These are phyloP conservation scores for Cordyceps militaris DNA, from an alignment of 2,329 filamentous ascomycete genomes.

Conservation along the genomic window DNA sequence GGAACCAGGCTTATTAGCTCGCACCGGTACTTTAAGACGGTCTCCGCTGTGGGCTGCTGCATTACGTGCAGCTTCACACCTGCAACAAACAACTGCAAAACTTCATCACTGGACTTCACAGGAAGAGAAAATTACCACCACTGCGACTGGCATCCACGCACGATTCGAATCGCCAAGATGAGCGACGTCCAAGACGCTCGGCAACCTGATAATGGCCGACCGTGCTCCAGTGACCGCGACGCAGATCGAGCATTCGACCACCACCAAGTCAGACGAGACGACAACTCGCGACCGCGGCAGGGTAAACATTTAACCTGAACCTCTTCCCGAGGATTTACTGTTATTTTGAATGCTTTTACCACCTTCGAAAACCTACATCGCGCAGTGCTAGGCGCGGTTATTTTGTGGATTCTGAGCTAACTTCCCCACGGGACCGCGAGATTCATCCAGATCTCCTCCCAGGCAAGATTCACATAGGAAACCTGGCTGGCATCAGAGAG, in stretches of 20 bases:
- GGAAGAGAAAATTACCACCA: not conserved
- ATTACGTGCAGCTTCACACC: not conserved
- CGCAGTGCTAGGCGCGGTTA: not conserved
- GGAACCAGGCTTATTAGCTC: no score
- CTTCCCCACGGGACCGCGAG: slow-evolving; percentile 38
- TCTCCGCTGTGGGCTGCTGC: not conserved
- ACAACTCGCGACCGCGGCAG: slow-evolving; percentile 42
- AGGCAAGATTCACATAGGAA: slow-evolving; percentile 32
- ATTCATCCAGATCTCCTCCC: slow-evolving; percentile 37
- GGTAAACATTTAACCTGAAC: slow-evolving; percentile 38
- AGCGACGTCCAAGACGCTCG: slow-evolving; percentile 34
- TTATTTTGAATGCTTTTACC: not conserved
- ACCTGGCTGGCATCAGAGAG: slow-evolving; percentile 21
- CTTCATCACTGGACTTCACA: no score
- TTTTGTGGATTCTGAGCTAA: slow-evolving; percentile 35
- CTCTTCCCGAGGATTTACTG: slow-evolving; percentile 12
- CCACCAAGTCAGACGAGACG: slow-evolving; percentile 24
- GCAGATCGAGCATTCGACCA: slow-evolving; percentile 13
- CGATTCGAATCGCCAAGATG: slow-evolving; percentile 30
- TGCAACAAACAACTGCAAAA: not conserved
- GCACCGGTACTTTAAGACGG: no score
- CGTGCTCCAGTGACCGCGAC: slow-evolving; percentile 17
- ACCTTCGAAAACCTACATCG: not conserved
- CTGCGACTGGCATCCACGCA: slow-evolving; percentile 2
- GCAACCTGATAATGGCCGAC: slow-evolving; percentile 24